Conservation (phyloP, 2,329 filamentous ascomycete species). For the Colletotrichum paranaense region DNA sequence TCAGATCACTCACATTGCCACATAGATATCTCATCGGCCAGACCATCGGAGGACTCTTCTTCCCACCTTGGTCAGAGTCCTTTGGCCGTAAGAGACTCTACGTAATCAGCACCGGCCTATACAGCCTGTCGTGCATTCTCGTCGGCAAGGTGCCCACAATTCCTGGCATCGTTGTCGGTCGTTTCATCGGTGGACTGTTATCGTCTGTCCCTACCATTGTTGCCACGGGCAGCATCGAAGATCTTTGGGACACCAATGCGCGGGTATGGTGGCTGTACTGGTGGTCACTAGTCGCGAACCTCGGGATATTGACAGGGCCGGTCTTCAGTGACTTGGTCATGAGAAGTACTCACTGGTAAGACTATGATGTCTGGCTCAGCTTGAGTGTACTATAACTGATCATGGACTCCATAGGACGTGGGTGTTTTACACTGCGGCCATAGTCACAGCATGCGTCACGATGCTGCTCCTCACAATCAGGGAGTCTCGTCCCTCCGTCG, state of each 20-base stretch:
- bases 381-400: neutral
- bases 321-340: conserved; percentile 2
- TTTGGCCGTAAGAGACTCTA: conserved; percentile 27
- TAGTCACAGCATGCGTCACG: neutral
- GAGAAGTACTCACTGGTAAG: neutral
- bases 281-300: conserved; percentile 14
- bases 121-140: conserved; percentile 13
- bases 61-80: conserved; percentile 18
- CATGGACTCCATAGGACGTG: neutral
- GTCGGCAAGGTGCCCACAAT: neutral
- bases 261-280: conserved; percentile 19
- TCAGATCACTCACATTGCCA: neutral
- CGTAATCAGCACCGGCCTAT: conserved; percentile 8
- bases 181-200: neutral
- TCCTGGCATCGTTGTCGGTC: conserved; percentile 1
- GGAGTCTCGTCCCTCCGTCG: conserved; percentile 23
- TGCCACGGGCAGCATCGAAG: conserved; percentile 19
- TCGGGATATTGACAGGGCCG: conserved; percentile 4
- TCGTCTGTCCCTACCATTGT: conserved; percentile 13
- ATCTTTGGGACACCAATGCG: conserved; percentile 12
- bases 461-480: neutral
- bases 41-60: conserved; percentile 6
- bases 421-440: conserved; percentile 16
- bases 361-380: no score
- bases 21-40: conserved; percentile 19